A percentile compares a stretch with the other conserved stretches of the same genome.
Evolutionary conservation across 805 yeast species (phyloP).

Genomic region (Ogataea siamensis): DNA sequence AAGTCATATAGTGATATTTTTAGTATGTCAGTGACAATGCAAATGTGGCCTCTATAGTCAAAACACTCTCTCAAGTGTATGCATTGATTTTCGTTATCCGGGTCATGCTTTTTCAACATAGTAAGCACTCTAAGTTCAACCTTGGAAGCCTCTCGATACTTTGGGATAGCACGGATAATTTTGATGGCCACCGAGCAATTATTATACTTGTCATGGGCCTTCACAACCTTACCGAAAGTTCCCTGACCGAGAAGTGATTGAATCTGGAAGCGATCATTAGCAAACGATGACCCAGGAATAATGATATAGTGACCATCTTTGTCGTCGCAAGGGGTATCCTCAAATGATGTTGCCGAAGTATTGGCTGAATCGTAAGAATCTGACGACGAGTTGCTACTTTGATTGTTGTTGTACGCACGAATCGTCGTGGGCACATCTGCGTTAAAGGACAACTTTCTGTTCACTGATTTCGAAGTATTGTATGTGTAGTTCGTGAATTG

Average conservation of each 20-base stretch:
- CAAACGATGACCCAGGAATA: constrained; percentile 55
- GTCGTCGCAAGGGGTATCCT: constrained; percentile 49
- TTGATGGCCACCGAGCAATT: constrained; percentile 79
- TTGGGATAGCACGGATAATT: constrained; percentile 86
- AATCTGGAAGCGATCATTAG: constrained; percentile 70
- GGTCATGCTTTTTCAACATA: constrained; percentile 70
- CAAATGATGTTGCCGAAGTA: constrained; percentile 23
- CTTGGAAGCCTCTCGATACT: constrained; percentile 93
- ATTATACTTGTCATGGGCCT: constrained; percentile 67
- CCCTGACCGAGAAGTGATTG: constrained; percentile 81
- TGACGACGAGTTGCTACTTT: constrained; percentile 21
- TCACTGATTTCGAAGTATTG: constrained; percentile 13
- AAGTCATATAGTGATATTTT: constrained; percentile 89
- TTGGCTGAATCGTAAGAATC: constrained; percentile 23
- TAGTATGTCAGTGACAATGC: constrained; percentile 85
- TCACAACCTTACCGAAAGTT: constrained; percentile 86
- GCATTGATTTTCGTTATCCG: constrained; percentile 66
- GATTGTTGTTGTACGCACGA: constrained; percentile 3
- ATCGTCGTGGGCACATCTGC: constrained; percentile 14
- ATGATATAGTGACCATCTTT: constrained; percentile 75
- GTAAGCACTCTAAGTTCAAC: constrained; percentile 84
- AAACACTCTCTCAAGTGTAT: constrained; percentile 85
- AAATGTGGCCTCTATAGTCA: constrained; percentile 90
- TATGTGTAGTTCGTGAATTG: constrained; percentile 31
- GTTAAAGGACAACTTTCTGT: constrained; percentile 30